Base-by-base conservation (phyloP, 441 rosid species). In the Biscutella laevigata region DNA sequence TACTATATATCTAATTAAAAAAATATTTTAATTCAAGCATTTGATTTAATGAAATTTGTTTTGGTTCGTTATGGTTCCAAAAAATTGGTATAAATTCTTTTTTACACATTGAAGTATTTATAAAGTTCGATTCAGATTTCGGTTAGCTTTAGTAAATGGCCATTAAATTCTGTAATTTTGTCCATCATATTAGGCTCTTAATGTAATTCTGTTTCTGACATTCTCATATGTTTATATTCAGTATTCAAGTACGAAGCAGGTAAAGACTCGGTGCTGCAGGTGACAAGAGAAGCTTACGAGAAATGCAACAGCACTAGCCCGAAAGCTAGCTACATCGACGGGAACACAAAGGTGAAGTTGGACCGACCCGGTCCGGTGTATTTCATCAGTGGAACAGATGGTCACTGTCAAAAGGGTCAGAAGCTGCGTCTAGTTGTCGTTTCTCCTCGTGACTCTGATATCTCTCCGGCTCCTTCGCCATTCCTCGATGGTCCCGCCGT, bases 351-450 rank as follows among this genome's bases (percentile, higher is more conserved):
- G 53, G 84, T 92, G 71, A 68, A 66, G 71, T 78, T 92, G 4
- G 74, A 74, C 5, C 32, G 62, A 46, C 41, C 92, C 0, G 96
- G 94, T 29, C 75, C 95, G 0, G 74, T 65, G 56, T 92, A 74
- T 53, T 92, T 86, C 77, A 79, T 91, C 34, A 92, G 95, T 54
- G 98, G 95, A 58, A 83, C 78, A 2, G 54, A 77, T 55, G 89
- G 81, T n/a, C 88, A 75, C 57, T 91, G 98, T 39, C 77, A 73
- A 61, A 77, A 88, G 45, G 96, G 98, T 3, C 87, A 91, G 79
- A 88, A 83, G 76, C 38, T 92, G 57, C 50, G 74, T 4, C 66
- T 88, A 14, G 86, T 88, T 2, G 95, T 76, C 7, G 34, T 84
- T 65, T 54, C 74, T 8, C 65, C 66, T 25, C 80, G 71, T 63